Evolutionary conservation across 2,329 filamentous ascomycete species (phyloP), one percentile per base, ranked within the genome.

Genomic region (Colletotrichum salicis): DNA sequence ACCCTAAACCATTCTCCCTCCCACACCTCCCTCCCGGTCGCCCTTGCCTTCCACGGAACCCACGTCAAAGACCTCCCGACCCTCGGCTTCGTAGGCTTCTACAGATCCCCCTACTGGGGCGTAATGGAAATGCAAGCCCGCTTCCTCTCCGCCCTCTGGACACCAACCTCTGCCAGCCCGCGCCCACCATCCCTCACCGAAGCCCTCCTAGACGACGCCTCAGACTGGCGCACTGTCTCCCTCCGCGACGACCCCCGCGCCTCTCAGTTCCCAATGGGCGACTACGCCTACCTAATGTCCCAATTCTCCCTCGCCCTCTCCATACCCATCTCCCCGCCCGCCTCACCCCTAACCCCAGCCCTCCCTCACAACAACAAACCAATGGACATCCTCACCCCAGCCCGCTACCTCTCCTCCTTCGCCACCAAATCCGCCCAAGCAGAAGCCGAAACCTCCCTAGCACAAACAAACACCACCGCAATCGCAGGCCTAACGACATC

Each of bases 51-150:
- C 61, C 91, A 93, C 74, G 89, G 88, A 1, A 91, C 91, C 0
- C 84, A 91, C 67, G 89, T 91, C 70, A 86, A 87, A 0, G 82
- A 85, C 0, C 80, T 95, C 0, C 87, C 91, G 0, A 88, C 88
- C 6, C 82, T 96, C 0, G 93, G 93, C 0, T 95, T 96, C 76
- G 91, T 96, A 1, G 94, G 94, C 0, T 94, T 95, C 80, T 97
- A 97, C 78, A 88, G 94, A 72, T 93, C 93, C 0, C 93, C 94
- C 0, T 96, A 94, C 79, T 97, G 94, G 94, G 92, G 92, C 1
- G 90, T 95, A 0, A 94, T 96, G 87, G 94, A 96, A 79, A 93
- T 95, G 92, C 94, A 97, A 81, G 91, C 94, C 3, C 88, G 92
- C 1, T 87, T 93, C 73, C 82, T 95, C 6, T 86, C 91, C 0